Evolutionary conservation across 2,329 filamentous ascomycete species (phyloP).

Genomic region (Emydomyces testavorans): DNA sequence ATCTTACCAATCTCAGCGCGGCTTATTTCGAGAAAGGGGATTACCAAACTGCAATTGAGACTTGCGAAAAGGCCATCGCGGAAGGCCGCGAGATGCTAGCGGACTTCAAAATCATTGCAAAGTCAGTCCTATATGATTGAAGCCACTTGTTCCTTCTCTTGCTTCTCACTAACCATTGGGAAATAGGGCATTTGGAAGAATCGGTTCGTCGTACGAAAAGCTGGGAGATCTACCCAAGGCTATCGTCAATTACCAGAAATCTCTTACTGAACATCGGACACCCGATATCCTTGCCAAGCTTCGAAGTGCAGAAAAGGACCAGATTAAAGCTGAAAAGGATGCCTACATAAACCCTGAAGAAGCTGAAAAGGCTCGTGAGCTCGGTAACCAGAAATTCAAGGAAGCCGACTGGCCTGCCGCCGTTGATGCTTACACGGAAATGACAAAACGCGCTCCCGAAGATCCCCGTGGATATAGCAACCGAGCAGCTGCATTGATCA

Average conservation of each 20-base stretch:
- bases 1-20: constrained; percentile 90
- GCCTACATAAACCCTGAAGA: constrained; percentile 83
- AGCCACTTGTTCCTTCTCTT: neutral
- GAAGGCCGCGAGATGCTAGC: constrained; percentile 81
- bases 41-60: constrained; percentile 72
- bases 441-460: constrained; percentile 88
- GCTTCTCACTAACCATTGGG: constrained; percentile 13
- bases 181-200: constrained; percentile 68
- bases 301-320: constrained; percentile 75
- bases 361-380: constrained; percentile 88
- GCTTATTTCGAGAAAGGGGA: constrained; percentile 95
- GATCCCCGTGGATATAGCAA: constrained; percentile 95
- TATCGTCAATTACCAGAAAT: constrained; percentile 82
- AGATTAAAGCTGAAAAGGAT: constrained; percentile 61
- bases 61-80: constrained; percentile 77
- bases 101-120: constrained; percentile 97
- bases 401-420: constrained; percentile 89
- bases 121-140: constrained; percentile 44
- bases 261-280: constrained; percentile 90
- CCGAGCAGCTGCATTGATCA: constrained; percentile 91
- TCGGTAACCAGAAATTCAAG: constrained; percentile 96
- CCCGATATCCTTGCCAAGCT: constrained; percentile 90
- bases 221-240: constrained; percentile 66
- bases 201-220: constrained; percentile 90
- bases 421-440: constrained; percentile 87